Evolutionary conservation across 1,139 yeast species (phyloP).

Genomic region (Pichia cactophila): DNA sequence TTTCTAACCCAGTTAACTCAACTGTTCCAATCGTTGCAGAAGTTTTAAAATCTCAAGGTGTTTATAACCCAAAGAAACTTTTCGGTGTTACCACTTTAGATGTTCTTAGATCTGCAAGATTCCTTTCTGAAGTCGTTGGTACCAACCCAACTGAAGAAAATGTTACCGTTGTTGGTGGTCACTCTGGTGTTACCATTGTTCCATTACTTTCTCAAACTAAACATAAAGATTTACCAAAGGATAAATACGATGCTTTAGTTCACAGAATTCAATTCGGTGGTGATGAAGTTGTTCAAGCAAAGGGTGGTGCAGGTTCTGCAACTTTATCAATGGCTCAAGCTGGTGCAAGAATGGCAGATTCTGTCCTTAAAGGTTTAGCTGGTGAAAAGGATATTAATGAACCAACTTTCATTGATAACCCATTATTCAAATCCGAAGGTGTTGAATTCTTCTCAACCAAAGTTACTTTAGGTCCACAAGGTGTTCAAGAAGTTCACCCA

Average conservation of each 20-base stretch:
- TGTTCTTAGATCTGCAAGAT: slow-evolving; percentile 87
- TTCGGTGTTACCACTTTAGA: slow-evolving; percentile 98
- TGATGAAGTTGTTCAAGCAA: slow-evolving; percentile 98
- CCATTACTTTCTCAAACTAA: slow-evolving; percentile 79
- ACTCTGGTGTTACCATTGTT: slow-evolving; percentile 96
- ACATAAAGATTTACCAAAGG: slow-evolving; percentile 48
- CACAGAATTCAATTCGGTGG: slow-evolving; percentile 98
- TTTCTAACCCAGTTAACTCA: slow-evolving; percentile 97
- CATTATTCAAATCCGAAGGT: slow-evolving; percentile 75
- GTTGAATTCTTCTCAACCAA: slow-evolving; percentile 91
- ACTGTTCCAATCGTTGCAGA: slow-evolving; percentile 98
- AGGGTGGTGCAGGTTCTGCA: slow-evolving; percentile 98
- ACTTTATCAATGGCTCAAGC: slow-evolving; percentile 99
- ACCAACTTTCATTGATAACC: slow-evolving; percentile 75
- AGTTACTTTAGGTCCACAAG: slow-evolving; percentile 81
- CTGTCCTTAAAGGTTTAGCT: slow-evolving; percentile 69
- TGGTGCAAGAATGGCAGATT: slow-evolving; percentile 88
- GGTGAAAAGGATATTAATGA: slow-evolving; percentile 69
- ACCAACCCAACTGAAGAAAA: slow-evolving; percentile 65
- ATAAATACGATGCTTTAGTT: slow-evolving; percentile 58
- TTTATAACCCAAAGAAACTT: slow-evolving; percentile 83
- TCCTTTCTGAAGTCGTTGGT: slow-evolving; percentile 60
- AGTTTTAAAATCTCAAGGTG: slow-evolving; percentile 79
- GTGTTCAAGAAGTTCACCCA: slow-evolving; percentile 71
- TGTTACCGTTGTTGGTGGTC: slow-evolving; percentile 90